Evolutionary conservation across 1,284 basidiomycete genomes (phyloP), one percentile per base, ranked within the genome.

Genomic region (Tremellales sp.): DNA sequence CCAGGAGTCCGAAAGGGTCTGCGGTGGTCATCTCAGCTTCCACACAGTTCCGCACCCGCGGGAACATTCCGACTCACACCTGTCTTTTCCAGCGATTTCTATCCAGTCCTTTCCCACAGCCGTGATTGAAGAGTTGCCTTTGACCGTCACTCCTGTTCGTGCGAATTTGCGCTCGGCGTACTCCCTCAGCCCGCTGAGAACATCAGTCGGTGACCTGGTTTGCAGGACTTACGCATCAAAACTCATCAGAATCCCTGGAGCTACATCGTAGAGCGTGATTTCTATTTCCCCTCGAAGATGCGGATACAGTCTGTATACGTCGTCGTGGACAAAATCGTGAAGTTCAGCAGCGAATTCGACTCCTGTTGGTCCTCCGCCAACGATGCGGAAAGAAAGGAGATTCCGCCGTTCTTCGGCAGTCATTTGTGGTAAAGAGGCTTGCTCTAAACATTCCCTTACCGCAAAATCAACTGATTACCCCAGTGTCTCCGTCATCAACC

Each of bases 331-430:
- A 27, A 67, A 61, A 65, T 94, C 89, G 61, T 88, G 83, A 48
- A 93, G 69, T 68, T 92, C 90, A 6, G 88, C 87, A 0, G 85
- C 80, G 58, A 90, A 89, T 68, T 91, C 88, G 45, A 89, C 83
- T 2, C 87, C 87, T 9, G 64, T 69, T 0, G 70, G 61, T 18
- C 66, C 76, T 72, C 70, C 70, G 70, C 87, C 87, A 40, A 91
- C 87, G 47, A 91, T 81, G 51, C 83, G 84, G 65, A 90, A 89
- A 55, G 85, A 81, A 13, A 91, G 77, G 5, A 91, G 70, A 47
- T 81, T 81, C 38, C 79, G 68, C 40, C 83, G 78, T 57, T 87
- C 78, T 18, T 78, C 68, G 51, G 86, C 83, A 2, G 82, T 80
- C 19, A 85, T 65, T 1, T 74, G 77, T 1, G 87, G 86, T 57